Percentiles rank a stretch among this genome's conserved stretches.
phyloP scores from a whole-genome alignment of 345 rosid genomes.

The Geranium rotundifolium region DNA sequence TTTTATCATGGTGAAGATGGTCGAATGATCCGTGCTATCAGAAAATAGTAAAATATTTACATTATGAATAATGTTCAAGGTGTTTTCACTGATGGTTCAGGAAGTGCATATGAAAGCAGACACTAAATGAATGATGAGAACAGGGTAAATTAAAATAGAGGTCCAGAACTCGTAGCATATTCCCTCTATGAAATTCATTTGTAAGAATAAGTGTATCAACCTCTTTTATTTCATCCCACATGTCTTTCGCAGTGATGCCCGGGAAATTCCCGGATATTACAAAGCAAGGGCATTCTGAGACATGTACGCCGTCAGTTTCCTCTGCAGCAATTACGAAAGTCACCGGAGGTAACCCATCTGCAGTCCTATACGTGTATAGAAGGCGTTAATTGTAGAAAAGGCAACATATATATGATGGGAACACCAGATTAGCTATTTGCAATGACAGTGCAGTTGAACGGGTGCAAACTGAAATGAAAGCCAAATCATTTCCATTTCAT shows the following conservation, averaged over 20 bases:
- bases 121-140: neutral
- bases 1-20: conserved; percentile 29
- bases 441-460: no score
- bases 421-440: no score
- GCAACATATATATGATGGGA: no score
- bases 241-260: conserved; percentile 64
- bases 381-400: conserved; percentile 1
- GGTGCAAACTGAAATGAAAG: no score
- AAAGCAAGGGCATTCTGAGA: conserved; percentile 71
- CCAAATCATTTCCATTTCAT: no score
- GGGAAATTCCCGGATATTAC: conserved; percentile 51
- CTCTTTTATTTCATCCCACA: conserved; percentile 84
- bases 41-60: conserved; percentile 2
- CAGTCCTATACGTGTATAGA: conserved; percentile 40
- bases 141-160: neutral
- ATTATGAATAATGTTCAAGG: neutral
- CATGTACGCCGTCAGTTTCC: conserved; percentile 44
- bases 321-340: conserved; percentile 69
- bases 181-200: neutral
- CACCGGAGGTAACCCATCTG: conserved; percentile 37
- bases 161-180: neutral
- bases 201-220: conserved; percentile 18
- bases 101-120: neutral
- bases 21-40: conserved; percentile 66
- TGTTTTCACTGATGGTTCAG: no score